Base-by-base conservation (phyloP, 768 basidiomycete genomes). In the Atractiella rhizophila region DNA sequence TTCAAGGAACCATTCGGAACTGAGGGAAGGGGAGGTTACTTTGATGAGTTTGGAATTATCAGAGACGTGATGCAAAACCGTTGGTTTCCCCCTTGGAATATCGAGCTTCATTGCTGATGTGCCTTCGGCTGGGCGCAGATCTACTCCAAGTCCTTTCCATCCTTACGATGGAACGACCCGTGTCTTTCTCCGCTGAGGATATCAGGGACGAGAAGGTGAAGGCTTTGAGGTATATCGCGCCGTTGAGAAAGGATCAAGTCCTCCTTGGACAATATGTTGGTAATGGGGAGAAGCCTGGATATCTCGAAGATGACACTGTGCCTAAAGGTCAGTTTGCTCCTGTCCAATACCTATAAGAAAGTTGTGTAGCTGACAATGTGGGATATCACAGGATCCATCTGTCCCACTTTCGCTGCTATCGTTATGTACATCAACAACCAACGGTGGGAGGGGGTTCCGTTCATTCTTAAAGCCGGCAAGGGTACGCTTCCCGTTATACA, bases 1-100 rank as follows among this genome's bases (percentile, higher is more conserved):
- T 94, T 96, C 71, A 96, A 96, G 65, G 91, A 96, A 61, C 83
- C 86, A 2, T 94, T 96, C 57, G 88, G 88, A 16, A 98, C 88
- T 35, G 91, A 98, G 58, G 88, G 88, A n/a, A 79, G 88, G 50
- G 88, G 88, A n/a, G 88, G 91, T 15, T 98, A 98, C 68, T 98
- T 98, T 64, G 88, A 98, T 59, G 86, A 96, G 62, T 98, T 94
- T 61, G 91, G 91, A 41, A 96, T 98, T 59, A 86, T 98, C 60
- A 76, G 88, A 56, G 88, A 98, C 60, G 67, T 98, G 44, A 65
- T 86, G 57, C 88, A 98, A 65, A 98, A 98, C 62, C 88, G 88
- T 91, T 60, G 62, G 86, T 69, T 20, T 25, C 13, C 21, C 0
- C 2, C 30, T 6, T 20, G 25, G 18, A 23, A 34, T n/a, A n/a